phyloP scores from a whole-genome alignment of 352 stramenopile genomes.

The Elongisporangium anandrum region DNA sequence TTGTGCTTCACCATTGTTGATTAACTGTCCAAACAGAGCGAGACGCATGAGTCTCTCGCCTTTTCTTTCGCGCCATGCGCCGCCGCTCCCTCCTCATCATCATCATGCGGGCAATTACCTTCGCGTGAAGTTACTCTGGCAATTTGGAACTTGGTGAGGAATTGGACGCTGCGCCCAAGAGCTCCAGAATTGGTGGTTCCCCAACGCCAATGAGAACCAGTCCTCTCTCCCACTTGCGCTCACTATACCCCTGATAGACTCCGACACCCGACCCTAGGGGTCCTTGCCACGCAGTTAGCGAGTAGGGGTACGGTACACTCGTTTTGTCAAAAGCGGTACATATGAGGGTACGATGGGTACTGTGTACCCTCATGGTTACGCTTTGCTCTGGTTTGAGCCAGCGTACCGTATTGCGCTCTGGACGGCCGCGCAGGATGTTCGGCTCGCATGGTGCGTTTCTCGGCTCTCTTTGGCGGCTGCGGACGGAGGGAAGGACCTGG shows the following conservation, averaged over 20 bases:
- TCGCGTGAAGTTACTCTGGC: conserved; percentile 69
- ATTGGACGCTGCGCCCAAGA: conserved; percentile 20
- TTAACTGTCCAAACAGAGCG: conserved; percentile 31
- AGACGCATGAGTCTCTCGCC: conserved; percentile 2
- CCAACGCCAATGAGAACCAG: conserved; percentile 72
- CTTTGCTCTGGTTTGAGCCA: not conserved
- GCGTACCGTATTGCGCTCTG: not conserved
- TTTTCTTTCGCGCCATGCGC: not conserved
- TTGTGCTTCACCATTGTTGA: conserved; percentile 99
- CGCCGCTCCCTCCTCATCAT: not conserved
- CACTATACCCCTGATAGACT: conserved; percentile 33
- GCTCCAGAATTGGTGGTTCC: conserved; percentile 75
- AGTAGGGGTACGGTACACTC: not conserved
- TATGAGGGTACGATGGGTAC: not conserved
- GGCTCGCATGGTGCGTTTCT: conserved; percentile 15
- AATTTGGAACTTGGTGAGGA: conserved; percentile 86
- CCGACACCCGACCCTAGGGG: not conserved
- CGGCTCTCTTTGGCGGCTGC: not conserved
- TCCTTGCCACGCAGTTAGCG: not conserved
- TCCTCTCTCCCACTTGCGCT: conserved; percentile 51
- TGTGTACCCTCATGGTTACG: not conserved
- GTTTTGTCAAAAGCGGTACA: not conserved
- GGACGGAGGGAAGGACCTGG: not conserved
- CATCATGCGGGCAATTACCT: conserved; percentile 37
- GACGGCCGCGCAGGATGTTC: conserved; percentile 8